Conservation (phyloP, 169 alveolate species). For the Plasmodium coatneyi region DNA sequence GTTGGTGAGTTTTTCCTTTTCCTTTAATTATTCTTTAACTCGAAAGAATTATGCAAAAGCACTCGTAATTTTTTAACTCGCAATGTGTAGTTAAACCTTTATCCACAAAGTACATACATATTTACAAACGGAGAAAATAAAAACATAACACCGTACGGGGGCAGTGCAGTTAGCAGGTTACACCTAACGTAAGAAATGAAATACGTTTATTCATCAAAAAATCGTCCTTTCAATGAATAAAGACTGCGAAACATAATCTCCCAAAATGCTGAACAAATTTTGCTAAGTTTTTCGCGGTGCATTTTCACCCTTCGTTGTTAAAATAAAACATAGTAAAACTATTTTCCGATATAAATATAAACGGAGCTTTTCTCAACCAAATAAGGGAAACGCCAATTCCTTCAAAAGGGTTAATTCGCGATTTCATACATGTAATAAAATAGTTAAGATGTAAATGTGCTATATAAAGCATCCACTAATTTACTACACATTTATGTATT, state of each 20-base stretch:
- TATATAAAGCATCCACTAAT: background rate
- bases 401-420: background rate
- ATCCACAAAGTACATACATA: background rate
- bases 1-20: background rate
- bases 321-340: background rate
- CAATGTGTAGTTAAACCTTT: background rate
- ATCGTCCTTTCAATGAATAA: background rate
- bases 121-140: background rate
- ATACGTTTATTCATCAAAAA: background rate
- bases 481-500: background rate
- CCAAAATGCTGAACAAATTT: background rate
- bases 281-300: background rate
- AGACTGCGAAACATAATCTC: background rate
- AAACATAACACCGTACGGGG: background rate
- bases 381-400: background rate
- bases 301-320: background rate
- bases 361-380: background rate
- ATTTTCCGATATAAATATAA: background rate
- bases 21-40: background rate
- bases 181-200: background rate
- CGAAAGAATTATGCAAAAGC: background rate
- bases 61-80: background rate
- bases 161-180: background rate
- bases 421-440: background rate
- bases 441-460: background rate